These are phyloP conservation scores for Rubus idaeus DNA, from an alignment of 306 rosid species.

Conservation along the genomic window DNA sequence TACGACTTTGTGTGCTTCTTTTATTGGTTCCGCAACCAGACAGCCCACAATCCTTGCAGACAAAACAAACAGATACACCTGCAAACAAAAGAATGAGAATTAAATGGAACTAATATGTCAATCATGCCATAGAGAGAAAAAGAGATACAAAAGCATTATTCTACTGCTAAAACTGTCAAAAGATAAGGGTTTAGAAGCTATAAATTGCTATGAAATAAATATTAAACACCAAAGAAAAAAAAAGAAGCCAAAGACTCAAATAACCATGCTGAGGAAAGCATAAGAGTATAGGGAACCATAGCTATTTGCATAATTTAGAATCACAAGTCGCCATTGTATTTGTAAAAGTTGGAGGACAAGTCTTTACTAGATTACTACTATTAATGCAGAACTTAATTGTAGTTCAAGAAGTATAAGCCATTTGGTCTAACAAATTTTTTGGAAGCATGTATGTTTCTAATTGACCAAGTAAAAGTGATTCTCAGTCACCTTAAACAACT, in stretches of 20 bases:
- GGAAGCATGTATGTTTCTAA: constrained; percentile 1
- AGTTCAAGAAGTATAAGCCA: neutral
- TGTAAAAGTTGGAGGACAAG: neutral
- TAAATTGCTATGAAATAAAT: neutral
- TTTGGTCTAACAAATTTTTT: neutral
- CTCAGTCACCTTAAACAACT: constrained; percentile 57
- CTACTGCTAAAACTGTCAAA: neutral
- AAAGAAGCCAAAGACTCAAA: neutral
- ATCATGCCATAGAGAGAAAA: neutral
- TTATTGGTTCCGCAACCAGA: constrained; percentile 64
- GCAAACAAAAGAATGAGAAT: constrained; percentile 11
- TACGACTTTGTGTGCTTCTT: constrained; percentile 60
- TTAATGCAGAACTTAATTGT: neutral
- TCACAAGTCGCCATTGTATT: neutral
- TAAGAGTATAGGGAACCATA: neutral
- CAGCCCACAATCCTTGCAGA: constrained; percentile 61
- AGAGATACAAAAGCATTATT: neutral
- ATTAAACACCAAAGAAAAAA: neutral
- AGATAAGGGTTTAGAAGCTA: neutral
- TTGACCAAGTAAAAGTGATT: constrained; percentile 1
- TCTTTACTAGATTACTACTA: neutral
- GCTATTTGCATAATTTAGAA: neutral
- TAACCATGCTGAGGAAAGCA: neutral
- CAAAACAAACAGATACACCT: constrained; percentile 70
- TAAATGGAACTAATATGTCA: neutral